These are phyloP conservation scores for Vitis riparia DNA, from an alignment of 164 flowering plant genomes.

Conservation along the genomic window DNA sequence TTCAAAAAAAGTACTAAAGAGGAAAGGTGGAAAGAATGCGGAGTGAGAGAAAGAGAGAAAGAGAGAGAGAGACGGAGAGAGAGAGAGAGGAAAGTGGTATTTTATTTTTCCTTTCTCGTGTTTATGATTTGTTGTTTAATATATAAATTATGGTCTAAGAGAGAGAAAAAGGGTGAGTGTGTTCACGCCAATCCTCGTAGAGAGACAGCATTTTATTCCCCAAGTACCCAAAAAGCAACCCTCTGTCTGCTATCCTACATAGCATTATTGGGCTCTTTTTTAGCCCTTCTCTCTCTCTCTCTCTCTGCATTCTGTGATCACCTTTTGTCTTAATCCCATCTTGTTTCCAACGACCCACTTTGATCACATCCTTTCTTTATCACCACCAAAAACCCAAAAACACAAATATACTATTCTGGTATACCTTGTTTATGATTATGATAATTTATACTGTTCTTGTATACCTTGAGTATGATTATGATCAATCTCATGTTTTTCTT, in stretches of 20 bases:
- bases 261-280: slow-evolving; percentile 45
- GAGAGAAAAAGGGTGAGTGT: slow-evolving; percentile 1
- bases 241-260: slow-evolving; percentile 58
- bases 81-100: slow-evolving; percentile 7
- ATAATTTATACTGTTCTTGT: too few relatives aligned
- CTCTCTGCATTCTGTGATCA: slow-evolving; percentile 17
- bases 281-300: slow-evolving; percentile 20
- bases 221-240: slow-evolving; percentile 61
- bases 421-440: too few relatives aligned
- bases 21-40: slow-evolving; percentile 24
- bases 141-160: not conserved
- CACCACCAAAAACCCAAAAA: slow-evolving; percentile 5
- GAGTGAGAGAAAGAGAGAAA: slow-evolving; percentile 7
- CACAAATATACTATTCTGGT: not conserved
- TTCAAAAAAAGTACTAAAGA: slow-evolving; percentile 33
- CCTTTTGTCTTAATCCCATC: slow-evolving; percentile 29
- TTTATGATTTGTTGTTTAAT: slow-evolving; percentile 22
- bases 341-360: slow-evolving; percentile 16
- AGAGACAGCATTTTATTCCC: slow-evolving; percentile 50
- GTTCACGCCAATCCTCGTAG: slow-evolving; percentile 50
- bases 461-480: too few relatives aligned
- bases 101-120: slow-evolving; percentile 20
- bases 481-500: too few relatives aligned
- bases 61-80: slow-evolving; percentile 14
- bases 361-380: not conserved